phyloP scores from a whole-genome alignment of 2,329 filamentous ascomycete species.

The Cercospora beticola region DNA sequence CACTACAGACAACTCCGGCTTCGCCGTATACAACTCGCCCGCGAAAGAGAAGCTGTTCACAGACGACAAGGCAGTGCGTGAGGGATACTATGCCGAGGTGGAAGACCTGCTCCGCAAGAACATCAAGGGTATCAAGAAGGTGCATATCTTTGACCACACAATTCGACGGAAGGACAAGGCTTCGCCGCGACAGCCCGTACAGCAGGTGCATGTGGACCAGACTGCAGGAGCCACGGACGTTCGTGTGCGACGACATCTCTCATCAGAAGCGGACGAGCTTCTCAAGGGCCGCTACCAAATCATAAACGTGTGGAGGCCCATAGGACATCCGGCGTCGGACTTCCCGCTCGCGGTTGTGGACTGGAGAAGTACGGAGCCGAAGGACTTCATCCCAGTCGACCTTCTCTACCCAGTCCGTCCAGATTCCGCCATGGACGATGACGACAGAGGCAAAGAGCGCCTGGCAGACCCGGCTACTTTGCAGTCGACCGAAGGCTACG shows the following conservation, averaged over 20 bases:
- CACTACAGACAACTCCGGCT: conserved; percentile 59
- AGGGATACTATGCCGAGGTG: conserved; percentile 62
- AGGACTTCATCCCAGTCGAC: conserved; percentile 61
- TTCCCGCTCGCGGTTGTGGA: conserved; percentile 69
- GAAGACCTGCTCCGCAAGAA: conserved; percentile 57
- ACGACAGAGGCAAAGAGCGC: conserved; percentile 60
- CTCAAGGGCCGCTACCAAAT: conserved; percentile 62
- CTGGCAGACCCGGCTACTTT: conserved; percentile 50
- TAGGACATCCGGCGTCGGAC: conserved; percentile 62
- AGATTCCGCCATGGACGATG: conserved; percentile 42
- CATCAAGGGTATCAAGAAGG: conserved; percentile 57
- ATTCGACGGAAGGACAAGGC: conserved; percentile 58
- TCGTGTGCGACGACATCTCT: conserved; percentile 62
- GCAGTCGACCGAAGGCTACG: conserved; percentile 59
- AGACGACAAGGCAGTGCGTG: conserved; percentile 56
- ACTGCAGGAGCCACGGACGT: conserved; percentile 61
- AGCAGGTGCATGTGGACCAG: conserved; percentile 71
- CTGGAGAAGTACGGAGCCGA: conserved; percentile 57
- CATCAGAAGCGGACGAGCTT: conserved; percentile 57
- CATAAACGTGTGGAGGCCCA: conserved; percentile 71
- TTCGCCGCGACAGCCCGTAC: conserved; percentile 63
- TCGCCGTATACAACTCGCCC: conserved; percentile 55
- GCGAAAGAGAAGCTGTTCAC: conserved; percentile 56
- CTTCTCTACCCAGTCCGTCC: conserved; percentile 59
- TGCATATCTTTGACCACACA: conserved; percentile 72